Conservation (phyloP, 805 yeast species). For the Isabelozyma pseudorhagii region DNA sequence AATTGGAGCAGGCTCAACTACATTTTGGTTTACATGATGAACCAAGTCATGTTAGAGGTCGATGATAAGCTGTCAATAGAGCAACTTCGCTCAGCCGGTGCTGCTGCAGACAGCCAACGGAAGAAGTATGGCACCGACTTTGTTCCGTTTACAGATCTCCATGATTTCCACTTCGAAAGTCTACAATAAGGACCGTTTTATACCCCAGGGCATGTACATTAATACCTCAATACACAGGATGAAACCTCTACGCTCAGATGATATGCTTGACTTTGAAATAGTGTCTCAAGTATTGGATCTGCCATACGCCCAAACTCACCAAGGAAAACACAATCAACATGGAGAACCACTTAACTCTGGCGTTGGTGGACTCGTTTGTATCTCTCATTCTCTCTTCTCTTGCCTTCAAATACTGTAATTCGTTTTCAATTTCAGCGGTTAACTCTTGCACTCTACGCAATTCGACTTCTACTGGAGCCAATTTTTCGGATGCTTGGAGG, state of each 20-base stretch:
- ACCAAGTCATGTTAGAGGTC: neutral
- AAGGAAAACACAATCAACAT: slow-evolving; percentile 64
- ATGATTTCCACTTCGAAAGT: neutral
- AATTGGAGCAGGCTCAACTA: neutral
- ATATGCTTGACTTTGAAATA: slow-evolving; percentile 87
- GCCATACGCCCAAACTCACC: slow-evolving; percentile 85
- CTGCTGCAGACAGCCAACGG: neutral
- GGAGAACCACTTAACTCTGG: slow-evolving; percentile 88
- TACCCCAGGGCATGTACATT: neutral
- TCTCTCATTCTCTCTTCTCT: slow-evolving; percentile 94
- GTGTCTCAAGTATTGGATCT: slow-evolving; percentile 84
- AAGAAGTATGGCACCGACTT: neutral
- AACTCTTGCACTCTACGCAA: slow-evolving; percentile 83
- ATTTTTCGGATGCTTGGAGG: slow-evolving; percentile 85
- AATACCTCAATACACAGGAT: neutral
- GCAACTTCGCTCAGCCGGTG: neutral
- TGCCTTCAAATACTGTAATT: slow-evolving; percentile 75
- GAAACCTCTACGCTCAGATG: slow-evolving; percentile 32
- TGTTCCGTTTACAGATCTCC: neutral
- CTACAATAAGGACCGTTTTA: too few species aligned
- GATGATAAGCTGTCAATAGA: neutral
- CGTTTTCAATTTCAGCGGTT: slow-evolving; percentile 75
- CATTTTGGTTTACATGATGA: neutral
- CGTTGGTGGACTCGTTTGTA: slow-evolving; percentile 94
- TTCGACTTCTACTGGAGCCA: slow-evolving; percentile 90